A percentile compares a stretch with the other conserved stretches of the same genome.
These are phyloP conservation scores for Petrea volubilis DNA, from an alignment of 257 asterid species.

Conservation along the genomic window DNA sequence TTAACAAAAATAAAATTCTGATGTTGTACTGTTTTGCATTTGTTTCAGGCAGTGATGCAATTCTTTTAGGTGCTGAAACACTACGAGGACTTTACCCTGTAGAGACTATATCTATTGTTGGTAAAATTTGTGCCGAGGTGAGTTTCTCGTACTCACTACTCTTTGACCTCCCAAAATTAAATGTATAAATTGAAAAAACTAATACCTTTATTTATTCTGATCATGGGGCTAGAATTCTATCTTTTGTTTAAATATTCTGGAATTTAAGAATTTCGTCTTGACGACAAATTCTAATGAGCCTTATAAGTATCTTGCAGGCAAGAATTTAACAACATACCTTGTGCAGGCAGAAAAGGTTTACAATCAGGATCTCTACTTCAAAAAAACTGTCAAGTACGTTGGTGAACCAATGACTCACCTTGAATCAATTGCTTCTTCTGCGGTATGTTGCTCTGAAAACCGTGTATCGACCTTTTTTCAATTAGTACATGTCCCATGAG, in stretches of 20 bases:
- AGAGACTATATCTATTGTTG: slow-evolving; percentile 69
- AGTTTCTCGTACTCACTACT: no score
- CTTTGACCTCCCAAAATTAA: no score
- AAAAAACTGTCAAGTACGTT: slow-evolving; percentile 63
- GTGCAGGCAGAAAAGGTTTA: slow-evolving; percentile 88
- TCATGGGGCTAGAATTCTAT: no score
- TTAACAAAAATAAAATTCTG: not conserved
- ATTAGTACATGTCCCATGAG: no score
- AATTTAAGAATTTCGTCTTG: no score
- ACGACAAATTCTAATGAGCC: no score
- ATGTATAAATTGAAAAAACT: no score
- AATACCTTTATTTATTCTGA: no score
- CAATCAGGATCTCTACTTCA: slow-evolving; percentile 83
- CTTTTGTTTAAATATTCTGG: no score
- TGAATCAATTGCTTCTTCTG: slow-evolving; percentile 90
- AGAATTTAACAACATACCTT: no score
- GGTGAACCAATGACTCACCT: slow-evolving; percentile 92
- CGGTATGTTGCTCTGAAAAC: slow-evolving; percentile 40
- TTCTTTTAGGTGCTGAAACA: slow-evolving; percentile 72
- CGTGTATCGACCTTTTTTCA: no score
- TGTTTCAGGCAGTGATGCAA: slow-evolving; percentile 56
- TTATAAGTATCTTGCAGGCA: no score
- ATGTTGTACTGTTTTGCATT: slow-evolving; percentile 1
- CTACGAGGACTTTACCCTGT: slow-evolving; percentile 56
- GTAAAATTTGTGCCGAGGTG: slow-evolving; percentile 80